phyloP scores from a whole-genome alignment of 208 protist species.

The Trypanosoma theileri region DNA sequence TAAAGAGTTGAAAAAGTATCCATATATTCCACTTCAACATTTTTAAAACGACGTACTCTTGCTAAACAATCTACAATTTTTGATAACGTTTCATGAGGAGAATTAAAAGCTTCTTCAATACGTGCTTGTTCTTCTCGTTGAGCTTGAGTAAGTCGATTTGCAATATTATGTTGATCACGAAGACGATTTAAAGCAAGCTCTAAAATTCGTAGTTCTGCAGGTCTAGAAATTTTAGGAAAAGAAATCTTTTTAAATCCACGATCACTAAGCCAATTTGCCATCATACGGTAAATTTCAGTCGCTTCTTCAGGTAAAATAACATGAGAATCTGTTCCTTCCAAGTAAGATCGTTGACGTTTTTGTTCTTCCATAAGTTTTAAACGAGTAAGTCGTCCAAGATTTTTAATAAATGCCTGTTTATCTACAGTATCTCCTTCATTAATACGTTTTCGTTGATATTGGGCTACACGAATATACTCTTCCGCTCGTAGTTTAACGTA shows the following conservation, averaged over 20 bases:
- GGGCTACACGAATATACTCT: constrained; percentile 99
- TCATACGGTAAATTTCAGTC: constrained; percentile 99
- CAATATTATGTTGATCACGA: constrained; percentile 99
- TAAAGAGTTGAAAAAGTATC: constrained; percentile 99
- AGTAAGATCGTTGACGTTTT: constrained; percentile 97
- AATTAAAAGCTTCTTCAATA: constrained; percentile 99
- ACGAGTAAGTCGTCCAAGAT: constrained; percentile 99
- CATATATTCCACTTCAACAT: constrained; percentile 99
- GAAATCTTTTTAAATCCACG: constrained; percentile 99
- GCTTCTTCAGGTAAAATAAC: constrained; percentile 95
- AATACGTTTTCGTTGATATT: constrained; percentile 99
- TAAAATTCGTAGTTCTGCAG: constrained; percentile 99
- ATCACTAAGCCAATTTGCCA: constrained; percentile 99
- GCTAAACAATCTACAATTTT: constrained; percentile 99
- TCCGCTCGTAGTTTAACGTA: constrained; percentile 99
- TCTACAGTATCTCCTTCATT: constrained; percentile 98
- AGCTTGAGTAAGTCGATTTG: constrained; percentile 96
- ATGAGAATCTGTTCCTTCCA: constrained; percentile 96
- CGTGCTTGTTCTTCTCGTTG: constrained; percentile 99
- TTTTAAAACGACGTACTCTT: constrained; percentile 99
- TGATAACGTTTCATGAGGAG: constrained; percentile 98
- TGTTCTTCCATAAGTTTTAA: constrained; percentile 99
- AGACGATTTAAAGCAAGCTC: constrained; percentile 99
- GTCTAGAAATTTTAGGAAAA: constrained; percentile 99
- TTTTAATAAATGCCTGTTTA: constrained; percentile 99